Base-by-base conservation (phyloP, 306 rosid species). In the Quercus parvula region DNA sequence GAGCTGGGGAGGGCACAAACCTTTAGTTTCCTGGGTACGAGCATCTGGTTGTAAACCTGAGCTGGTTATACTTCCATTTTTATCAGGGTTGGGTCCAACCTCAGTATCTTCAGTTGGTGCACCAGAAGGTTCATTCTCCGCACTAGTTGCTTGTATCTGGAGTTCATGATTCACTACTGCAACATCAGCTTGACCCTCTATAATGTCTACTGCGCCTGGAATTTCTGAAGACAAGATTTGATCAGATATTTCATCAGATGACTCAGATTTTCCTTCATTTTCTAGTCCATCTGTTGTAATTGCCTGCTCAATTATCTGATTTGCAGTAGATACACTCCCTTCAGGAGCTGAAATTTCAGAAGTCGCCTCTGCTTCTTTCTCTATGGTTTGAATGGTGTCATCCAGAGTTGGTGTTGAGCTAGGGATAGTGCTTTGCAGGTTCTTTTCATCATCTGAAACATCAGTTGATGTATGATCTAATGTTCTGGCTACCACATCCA, bases 291-390 rank as follows among this genome's bases (percentile, higher is more conserved):
- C 87, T 54, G 70, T 70, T 70, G 83, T 82, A 71, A 75, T 56
- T 35, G 77, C 85, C 79, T 83, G 87, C 83, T 88, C 84, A 30
- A 63, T 59, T 38, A 69, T 51, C 67, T 82, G 74, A 41, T 80
- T 82, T 54, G 22, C 74, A 35, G 75, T 72, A 49, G 91, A 79
- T 38, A 70, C 46, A 72, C 74, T 83, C 68, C 33, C 84, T 80
- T 75, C 90, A 59, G 84, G 56, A 80, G 77, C 82, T 86, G 81
- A 69, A 51, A 38, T 82, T 82, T 56, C 90, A 66, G 91, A 81
- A 85, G 78, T 75, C 64, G 20, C 86, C 59, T 84, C 85, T 12
- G 73, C 84, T 83, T 86, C 88, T 74, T 83, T 83, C 75, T 85
- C 83, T 17, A 76, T 17, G 24, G 68, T 74, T 75, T 84, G 77